phyloP scores from a whole-genome alignment of 2,329 filamentous ascomycete genomes.

The Aspergillaceae sp. region DNA sequence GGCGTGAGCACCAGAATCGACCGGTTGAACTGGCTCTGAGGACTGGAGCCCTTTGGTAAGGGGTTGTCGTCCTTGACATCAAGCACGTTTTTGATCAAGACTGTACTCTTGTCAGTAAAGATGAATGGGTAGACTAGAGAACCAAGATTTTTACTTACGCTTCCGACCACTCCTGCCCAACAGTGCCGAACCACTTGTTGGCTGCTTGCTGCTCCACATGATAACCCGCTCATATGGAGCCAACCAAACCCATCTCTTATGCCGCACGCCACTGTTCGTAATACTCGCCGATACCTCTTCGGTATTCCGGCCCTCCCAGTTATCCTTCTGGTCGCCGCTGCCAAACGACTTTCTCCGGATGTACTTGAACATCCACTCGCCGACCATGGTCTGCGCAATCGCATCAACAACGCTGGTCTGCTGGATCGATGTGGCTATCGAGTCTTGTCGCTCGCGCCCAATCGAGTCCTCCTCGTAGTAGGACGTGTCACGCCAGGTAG shows the following conservation, averaged over 20 bases:
- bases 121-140: neutral
- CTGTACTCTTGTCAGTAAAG: slow-evolving; percentile 40
- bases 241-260: slow-evolving; percentile 98
- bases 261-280: slow-evolving; percentile 57
- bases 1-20: slow-evolving; percentile 94
- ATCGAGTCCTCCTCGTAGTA: slow-evolving; percentile 5
- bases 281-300: slow-evolving; percentile 65
- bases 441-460: slow-evolving; percentile 37
- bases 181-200: slow-evolving; percentile 74
- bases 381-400: slow-evolving; percentile 97
- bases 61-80: slow-evolving; percentile 94
- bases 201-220: slow-evolving; percentile 98
- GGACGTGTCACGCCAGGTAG: slow-evolving; percentile 10
- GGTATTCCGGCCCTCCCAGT: slow-evolving; percentile 48
- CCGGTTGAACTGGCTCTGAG: slow-evolving; percentile 63
- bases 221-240: slow-evolving; percentile 93
- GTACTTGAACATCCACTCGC: slow-evolving; percentile 56
- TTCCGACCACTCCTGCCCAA: slow-evolving; percentile 93
- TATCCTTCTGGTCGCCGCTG: slow-evolving; percentile 45
- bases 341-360: slow-evolving; percentile 66
- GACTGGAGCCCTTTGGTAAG: slow-evolving; percentile 58
- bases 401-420: slow-evolving; percentile 82
- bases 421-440: slow-evolving; percentile 52
- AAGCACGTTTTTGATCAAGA: slow-evolving; percentile 89
- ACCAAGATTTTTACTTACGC: slow-evolving; percentile 51